Base-by-base conservation (phyloP, 352 stramenopile species). In the Paralagenidium karlingii region DNA sequence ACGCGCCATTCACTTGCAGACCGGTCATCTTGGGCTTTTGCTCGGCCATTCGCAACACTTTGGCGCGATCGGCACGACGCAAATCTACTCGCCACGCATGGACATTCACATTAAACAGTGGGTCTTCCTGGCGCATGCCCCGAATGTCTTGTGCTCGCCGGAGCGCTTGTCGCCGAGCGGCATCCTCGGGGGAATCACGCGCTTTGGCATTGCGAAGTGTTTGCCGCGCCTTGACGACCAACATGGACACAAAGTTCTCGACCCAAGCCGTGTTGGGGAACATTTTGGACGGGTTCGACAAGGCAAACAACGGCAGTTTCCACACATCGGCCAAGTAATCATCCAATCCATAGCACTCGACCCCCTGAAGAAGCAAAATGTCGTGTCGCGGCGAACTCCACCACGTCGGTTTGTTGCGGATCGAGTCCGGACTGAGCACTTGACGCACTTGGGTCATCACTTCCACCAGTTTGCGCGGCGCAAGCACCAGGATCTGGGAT, bases 261-360 rank as follows among this genome's bases (percentile, higher is more conserved):
- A 82, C 70, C 79, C 79, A 93, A 32, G 53, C 76, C 2, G 49
- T 51, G 28, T 55, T 67, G 7, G 79, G 79, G 43, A 82, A 86
- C 3, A 34, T 22, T 10, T 20, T 49, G 2, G 20, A 39, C 16
- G 49, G 47, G 32, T 75, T 88, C 3, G 54, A 45, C 3, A 46
- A 43, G 11, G 53, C 63, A 38, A 92, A 88, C 20, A 71, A 26
- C 27, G 60, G 64, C 3, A 88, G 48, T 29, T 68, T 60, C 79
- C 79, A 93, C 21, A 91, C 66, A 8, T 74, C 45, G 5, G 34
- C 36, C 9, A 91, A 30, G 32, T 81, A 60, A 26, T 86, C 60
- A 38, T 89, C 79, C 25, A 93, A 49, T 8, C 79, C 79, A 45
- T 80, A 86, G 45, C 66, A 84, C 41, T 91, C 79, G 15, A 91